Conservation (phyloP, 1,139 yeast genomes). For the Suhomyces chickasaworum region DNA sequence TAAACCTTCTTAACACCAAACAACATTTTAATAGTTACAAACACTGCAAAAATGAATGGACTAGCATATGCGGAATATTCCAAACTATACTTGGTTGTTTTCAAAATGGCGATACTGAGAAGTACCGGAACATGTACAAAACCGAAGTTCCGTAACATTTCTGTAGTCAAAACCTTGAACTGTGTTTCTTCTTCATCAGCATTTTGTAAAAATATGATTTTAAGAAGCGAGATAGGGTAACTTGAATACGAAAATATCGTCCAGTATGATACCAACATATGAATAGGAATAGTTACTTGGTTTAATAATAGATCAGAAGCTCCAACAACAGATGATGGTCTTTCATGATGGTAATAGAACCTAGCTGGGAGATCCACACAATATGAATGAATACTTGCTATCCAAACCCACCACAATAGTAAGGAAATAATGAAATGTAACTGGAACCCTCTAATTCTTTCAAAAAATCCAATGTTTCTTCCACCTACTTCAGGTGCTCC, state of each 20-base stretch:
- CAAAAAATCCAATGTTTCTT: conserved; percentile 1
- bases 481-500: not conserved
- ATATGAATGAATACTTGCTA: conserved; percentile 25
- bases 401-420: conserved; percentile 26
- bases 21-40: conserved; percentile 18
- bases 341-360: conserved; percentile 5
- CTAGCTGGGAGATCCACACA: conserved; percentile 30
- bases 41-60: conserved; percentile 16
- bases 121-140: conserved; percentile 22
- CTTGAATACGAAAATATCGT: conserved; percentile 23
- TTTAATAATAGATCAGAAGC: conserved; percentile 16
- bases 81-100: not conserved
- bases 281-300: conserved; percentile 20
- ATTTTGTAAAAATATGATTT: conserved; percentile 4
- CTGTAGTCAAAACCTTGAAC: conserved; percentile 10
- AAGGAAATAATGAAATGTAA: conserved; percentile 1
- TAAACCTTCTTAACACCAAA: conserved; percentile 18
- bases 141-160: conserved; percentile 17
- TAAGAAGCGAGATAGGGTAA: conserved; percentile 4
- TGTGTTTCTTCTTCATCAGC: conserved; percentile 6
- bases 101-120: not conserved
- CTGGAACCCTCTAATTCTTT: not conserved
- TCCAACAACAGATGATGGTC: conserved; percentile 5
- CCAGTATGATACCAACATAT: conserved; percentile 28
- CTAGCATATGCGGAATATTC: conserved; percentile 3